Conservation (phyloP, 108 stramenopile species). For the Schizochytrium sp. region DNA sequence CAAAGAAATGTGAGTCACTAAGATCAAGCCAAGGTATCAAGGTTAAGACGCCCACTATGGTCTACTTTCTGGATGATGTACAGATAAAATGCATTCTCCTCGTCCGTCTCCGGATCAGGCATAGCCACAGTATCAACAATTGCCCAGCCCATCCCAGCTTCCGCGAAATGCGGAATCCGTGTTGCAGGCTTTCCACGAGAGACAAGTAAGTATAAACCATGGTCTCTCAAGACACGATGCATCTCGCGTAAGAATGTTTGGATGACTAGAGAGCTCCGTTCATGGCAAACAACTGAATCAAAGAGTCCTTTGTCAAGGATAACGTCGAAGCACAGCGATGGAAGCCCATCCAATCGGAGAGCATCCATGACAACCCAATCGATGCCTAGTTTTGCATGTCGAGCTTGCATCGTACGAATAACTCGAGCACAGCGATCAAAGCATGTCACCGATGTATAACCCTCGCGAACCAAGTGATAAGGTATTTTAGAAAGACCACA, state of each 20-base stretch:
- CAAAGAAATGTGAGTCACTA: too few relatives aligned
- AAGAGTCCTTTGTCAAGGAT: constrained; percentile 56
- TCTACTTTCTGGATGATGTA: constrained; percentile 4
- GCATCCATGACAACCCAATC: constrained; percentile 58
- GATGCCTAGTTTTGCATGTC: constrained; percentile 11
- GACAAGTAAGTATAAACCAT: constrained; percentile 34
- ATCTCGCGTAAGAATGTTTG: neutral
- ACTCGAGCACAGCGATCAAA: constrained; percentile 20
- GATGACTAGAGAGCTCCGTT: neutral
- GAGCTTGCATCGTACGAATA: constrained; percentile 9
- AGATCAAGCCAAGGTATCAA: neutral
- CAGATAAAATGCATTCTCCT: constrained; percentile 30
- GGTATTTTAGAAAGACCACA: constrained; percentile 43
- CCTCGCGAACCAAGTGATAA: constrained; percentile 10
- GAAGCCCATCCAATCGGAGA: neutral
- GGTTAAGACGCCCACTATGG: neutral
- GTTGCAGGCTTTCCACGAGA: constrained; percentile 36
- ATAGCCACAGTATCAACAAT: constrained; percentile 7
- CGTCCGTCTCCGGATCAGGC: constrained; percentile 15
- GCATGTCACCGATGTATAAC: constrained; percentile 15
- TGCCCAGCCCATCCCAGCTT: neutral
- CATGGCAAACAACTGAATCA: neutral
- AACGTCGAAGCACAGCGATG: constrained; percentile 47
- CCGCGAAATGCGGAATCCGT: constrained; percentile 12
- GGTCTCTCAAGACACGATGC: constrained; percentile 28